Evolutionary conservation across 2,329 filamentous ascomycete species (phyloP).

Genomic region (Fusarium torreyae): DNA sequence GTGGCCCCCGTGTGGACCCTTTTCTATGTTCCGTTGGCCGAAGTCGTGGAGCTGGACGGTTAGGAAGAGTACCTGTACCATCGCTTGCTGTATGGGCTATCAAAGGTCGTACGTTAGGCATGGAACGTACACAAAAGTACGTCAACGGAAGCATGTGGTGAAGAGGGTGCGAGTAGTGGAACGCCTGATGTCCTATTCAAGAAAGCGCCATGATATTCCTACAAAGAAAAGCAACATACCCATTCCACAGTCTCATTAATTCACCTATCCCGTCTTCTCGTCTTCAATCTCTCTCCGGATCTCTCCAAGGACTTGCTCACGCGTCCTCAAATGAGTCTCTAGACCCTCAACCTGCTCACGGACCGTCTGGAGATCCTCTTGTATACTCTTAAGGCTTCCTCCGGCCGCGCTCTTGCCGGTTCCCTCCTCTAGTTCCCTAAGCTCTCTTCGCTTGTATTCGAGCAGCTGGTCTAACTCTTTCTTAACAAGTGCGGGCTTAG

Average conservation of each 20-base stretch:
- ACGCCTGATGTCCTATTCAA: constrained; percentile 48
- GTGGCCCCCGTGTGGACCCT: constrained; percentile 64
- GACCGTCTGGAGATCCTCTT: constrained; percentile 91
- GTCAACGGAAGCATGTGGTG: constrained; percentile 63
- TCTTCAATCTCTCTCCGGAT: constrained; percentile 88
- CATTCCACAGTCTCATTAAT: constrained; percentile 27
- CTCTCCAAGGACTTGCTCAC: constrained; percentile 82
- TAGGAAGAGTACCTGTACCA: constrained; percentile 64
- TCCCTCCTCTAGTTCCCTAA: constrained; percentile 82
- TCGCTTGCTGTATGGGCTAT: constrained; percentile 66
- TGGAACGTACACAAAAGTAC: constrained; percentile 62
- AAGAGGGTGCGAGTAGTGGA: constrained; percentile 31
- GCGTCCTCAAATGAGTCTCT: constrained; percentile 83
- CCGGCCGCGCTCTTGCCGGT: constrained; percentile 78
- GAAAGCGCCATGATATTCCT: constrained; percentile 50
- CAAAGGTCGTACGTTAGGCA: constrained; percentile 67
- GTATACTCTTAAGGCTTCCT: constrained; percentile 80
- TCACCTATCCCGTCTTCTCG: constrained; percentile 75
- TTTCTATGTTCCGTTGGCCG: constrained; percentile 65
- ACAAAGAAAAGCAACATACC: constrained; percentile 43
- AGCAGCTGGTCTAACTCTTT: constrained; percentile 93
- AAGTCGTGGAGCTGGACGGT: constrained; percentile 64
- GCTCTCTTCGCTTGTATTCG: constrained; percentile 90
- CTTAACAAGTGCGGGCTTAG: constrained; percentile 92
- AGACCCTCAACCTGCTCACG: constrained; percentile 94